Percentiles rank a stretch among this genome's conserved stretches.
Evolutionary conservation across 1,284 basidiomycete species (phyloP).

Genomic region (Cryptococcus sp.): DNA sequence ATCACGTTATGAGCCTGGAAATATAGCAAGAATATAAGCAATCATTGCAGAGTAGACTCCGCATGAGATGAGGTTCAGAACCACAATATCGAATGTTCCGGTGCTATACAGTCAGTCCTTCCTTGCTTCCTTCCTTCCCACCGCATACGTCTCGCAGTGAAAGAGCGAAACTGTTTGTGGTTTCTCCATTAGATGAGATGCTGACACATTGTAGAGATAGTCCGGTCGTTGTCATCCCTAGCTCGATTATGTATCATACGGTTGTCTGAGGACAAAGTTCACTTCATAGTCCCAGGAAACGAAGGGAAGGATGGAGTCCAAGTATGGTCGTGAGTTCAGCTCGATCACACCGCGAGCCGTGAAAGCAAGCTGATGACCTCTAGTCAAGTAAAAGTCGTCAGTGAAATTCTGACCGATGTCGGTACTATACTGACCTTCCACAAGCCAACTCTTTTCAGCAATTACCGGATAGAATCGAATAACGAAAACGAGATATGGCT

Average conservation of each 20-base stretch:
- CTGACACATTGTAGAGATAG: slow-evolving; percentile 54
- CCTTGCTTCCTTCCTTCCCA: not conserved
- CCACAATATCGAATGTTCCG: slow-evolving; percentile 58
- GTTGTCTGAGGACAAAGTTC: slow-evolving; percentile 68
- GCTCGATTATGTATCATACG: slow-evolving; percentile 78
- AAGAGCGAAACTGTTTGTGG: not conserved
- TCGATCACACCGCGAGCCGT: not conserved
- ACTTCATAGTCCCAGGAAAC: slow-evolving; percentile 66
- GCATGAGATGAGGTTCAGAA: slow-evolving; percentile 61
- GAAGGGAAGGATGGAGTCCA: slow-evolving; percentile 82
- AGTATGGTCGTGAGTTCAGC: slow-evolving; percentile 76
- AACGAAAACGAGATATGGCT: slow-evolving; percentile 72
- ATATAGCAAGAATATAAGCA: no score
- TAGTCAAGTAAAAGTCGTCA: slow-evolving; percentile 48
- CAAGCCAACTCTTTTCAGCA: slow-evolving; percentile 60
- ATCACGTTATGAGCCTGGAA: no score
- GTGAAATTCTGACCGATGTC: slow-evolving; percentile 9
- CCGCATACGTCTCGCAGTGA: not conserved
- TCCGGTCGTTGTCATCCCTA: slow-evolving; percentile 72
- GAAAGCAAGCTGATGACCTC: not conserved
- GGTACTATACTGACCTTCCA: not conserved
- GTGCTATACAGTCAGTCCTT: slow-evolving; percentile 57
- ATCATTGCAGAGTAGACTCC: no score
- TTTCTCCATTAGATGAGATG: not conserved
- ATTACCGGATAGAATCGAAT: slow-evolving; percentile 84